A percentile compares a stretch with the other conserved stretches of the same genome.
These are phyloP conservation scores for Pyrenochaeta sp. DNA, from an alignment of 2,329 filamentous ascomycete genomes.

Conservation along the genomic window DNA sequence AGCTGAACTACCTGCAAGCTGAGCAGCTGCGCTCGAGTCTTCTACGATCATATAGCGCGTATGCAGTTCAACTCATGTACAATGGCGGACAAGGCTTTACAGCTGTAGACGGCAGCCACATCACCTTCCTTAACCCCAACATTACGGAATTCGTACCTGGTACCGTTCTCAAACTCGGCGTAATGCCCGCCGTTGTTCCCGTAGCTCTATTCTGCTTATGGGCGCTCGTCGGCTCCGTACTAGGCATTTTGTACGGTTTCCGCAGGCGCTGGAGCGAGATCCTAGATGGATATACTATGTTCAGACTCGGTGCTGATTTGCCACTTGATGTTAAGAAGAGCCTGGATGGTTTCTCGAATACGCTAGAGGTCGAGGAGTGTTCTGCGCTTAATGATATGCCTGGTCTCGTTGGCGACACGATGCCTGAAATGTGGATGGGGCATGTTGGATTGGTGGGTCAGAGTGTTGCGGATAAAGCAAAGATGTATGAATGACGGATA, in stretches of 20 bases:
- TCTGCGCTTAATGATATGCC: not conserved
- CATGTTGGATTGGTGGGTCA: conserved; percentile 4
- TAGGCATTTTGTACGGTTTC: conserved; percentile 9
- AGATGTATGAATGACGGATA: too few relatives aligned
- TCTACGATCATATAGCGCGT: conserved; percentile 5
- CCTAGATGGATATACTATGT: conserved; percentile 15
- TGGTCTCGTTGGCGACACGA: conserved; percentile 7
- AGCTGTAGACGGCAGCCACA: not conserved
- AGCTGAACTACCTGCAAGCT: conserved; percentile 6
- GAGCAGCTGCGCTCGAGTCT: conserved; percentile 5
- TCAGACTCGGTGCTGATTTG: conserved; percentile 5
- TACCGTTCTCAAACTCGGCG: conserved; percentile 2
- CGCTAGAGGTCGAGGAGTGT: conserved; percentile 1
- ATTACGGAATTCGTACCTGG: conserved; percentile 5
- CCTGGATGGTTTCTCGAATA: not conserved
- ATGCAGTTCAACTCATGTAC: conserved; percentile 12
- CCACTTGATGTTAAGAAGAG: not conserved
- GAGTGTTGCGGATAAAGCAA: not conserved
- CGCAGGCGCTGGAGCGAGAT: conserved; percentile 13
- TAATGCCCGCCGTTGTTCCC: conserved; percentile 4
- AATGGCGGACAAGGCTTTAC: conserved; percentile 14
- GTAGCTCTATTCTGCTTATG: conserved; percentile 6
- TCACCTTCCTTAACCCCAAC: conserved; percentile 1
- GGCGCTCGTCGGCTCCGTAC: conserved; percentile 2
- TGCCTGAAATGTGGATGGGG: not conserved